Evolutionary conservation across 129 eudicot genomes (phyloP).

Genomic region (Pseudognaphalium luteoalbum): DNA sequence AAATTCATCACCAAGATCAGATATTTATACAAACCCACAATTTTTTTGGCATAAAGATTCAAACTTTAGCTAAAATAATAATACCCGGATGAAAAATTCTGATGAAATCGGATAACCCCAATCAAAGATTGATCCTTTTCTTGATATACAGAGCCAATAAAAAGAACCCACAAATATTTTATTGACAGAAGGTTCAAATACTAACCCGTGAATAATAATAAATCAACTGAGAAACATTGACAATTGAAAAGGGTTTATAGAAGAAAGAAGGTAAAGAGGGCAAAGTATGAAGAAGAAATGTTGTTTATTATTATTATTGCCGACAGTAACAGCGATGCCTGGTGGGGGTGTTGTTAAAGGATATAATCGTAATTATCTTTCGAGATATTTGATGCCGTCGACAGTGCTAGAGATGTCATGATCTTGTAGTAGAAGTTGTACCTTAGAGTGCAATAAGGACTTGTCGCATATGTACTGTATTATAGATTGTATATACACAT

Average conservation of each 20-base stretch:
- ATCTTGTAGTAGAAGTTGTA: conserved; percentile 3
- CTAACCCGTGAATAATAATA: conserved; percentile 23
- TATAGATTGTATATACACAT: background rate
- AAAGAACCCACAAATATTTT: conserved; percentile 15
- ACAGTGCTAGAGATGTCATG: conserved; percentile 22
- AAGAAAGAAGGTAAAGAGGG: conserved; percentile 20
- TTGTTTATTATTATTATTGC: conserved; percentile 28
- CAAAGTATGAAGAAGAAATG: conserved; percentile 19
- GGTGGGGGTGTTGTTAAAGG: conserved; percentile 29
- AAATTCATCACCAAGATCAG: conserved; percentile 21
- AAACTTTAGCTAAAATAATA: conserved; percentile 9
- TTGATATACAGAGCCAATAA: conserved; percentile 17
- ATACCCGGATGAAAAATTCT: conserved; percentile 19
- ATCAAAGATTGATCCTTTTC: conserved; percentile 15
- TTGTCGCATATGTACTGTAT: background rate
- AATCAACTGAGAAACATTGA: conserved; percentile 22
- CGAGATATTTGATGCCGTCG: conserved; percentile 34
- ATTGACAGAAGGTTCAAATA: background rate
- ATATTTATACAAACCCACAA: conserved; percentile 18
- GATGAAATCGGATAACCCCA: conserved; percentile 15
- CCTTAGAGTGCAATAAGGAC: background rate
- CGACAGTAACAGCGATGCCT: conserved; percentile 20
- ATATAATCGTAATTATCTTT: conserved; percentile 6
- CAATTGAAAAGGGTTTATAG: conserved; percentile 31
- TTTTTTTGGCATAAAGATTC: conserved; percentile 5